These are phyloP conservation scores for Puccinia sorghi DNA, from an alignment of 1,284 basidiomycete genomes.

Conservation along the genomic window DNA sequence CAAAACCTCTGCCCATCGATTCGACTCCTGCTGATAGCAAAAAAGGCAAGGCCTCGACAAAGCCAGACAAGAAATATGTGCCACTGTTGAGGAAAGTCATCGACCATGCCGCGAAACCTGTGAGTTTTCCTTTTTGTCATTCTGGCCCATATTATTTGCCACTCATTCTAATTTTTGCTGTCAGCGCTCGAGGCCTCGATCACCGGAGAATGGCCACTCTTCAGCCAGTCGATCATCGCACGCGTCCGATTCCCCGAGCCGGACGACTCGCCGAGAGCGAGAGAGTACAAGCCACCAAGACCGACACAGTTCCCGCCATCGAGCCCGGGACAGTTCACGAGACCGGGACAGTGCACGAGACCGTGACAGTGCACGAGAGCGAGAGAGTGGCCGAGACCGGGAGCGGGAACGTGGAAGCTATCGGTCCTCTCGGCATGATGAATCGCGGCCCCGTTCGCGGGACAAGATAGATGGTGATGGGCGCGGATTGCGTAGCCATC, in stretches of 20 bases:
- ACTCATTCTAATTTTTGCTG: background rate
- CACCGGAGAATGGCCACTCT: slow-evolving; percentile 6
- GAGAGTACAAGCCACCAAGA: background rate
- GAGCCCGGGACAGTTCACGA: background rate
- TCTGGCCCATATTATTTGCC: background rate
- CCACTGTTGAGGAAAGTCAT: slow-evolving; percentile 32
- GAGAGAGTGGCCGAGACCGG: background rate
- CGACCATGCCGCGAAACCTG: slow-evolving; percentile 13
- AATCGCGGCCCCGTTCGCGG: background rate
- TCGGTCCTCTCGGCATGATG: background rate
- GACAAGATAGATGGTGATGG: background rate
- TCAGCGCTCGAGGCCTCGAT: slow-evolving; percentile 44
- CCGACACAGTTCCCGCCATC: background rate
- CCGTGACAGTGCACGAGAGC: background rate
- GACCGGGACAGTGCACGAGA: background rate
- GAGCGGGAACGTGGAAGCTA: background rate
- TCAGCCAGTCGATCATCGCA: background rate
- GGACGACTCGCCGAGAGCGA: background rate
- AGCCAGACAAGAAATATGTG: slow-evolving; percentile 30
- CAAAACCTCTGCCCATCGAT: slow-evolving; percentile 66
- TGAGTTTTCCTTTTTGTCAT: background rate
- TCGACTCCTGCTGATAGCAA: background rate
- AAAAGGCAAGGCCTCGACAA: slow-evolving; percentile 54
- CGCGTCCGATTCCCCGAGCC: background rate
- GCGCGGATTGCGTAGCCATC: background rate